Evolutionary conservation across 768 basidiomycete genomes (phyloP).

Genomic region (Leucocoprinus birnbaumii): DNA sequence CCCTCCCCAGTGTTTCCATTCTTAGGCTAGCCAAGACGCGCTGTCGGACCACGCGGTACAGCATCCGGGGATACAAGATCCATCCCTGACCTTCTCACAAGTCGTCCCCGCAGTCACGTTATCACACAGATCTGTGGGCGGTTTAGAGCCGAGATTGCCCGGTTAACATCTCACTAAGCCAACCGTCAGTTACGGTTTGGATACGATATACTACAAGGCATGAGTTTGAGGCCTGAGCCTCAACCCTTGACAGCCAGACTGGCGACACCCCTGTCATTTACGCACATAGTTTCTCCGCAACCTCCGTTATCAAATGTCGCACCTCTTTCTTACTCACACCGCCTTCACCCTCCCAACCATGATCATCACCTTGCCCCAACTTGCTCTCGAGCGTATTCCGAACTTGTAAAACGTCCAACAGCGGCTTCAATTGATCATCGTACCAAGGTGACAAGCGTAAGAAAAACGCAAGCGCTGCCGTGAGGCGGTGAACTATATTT

Average conservation of each 20-base stretch:
- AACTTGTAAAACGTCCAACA: slow-evolving; percentile 74
- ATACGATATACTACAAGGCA: too few species aligned
- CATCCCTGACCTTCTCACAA: background rate
- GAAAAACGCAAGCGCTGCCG: slow-evolving; percentile 74
- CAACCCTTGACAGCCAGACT: too few species aligned
- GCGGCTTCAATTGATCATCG: slow-evolving; percentile 44
- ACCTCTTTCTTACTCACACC: slow-evolving; percentile 66
- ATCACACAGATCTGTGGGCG: background rate
- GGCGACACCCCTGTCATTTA: slow-evolving; percentile 16
- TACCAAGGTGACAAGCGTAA: slow-evolving; percentile 73
- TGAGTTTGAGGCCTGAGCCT: too few species aligned
- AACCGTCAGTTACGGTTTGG: too few species aligned
- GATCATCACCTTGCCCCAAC: slow-evolving; percentile 47
- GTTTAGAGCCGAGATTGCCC: background rate
- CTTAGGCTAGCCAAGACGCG: background rate
- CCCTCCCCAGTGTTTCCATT: background rate
- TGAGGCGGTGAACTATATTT: slow-evolving; percentile 71
- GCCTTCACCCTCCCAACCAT: slow-evolving; percentile 39
- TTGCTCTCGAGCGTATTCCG: slow-evolving; percentile 56
- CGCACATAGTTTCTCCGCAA: slow-evolving; percentile 44
- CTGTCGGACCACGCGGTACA: background rate
- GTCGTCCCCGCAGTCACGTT: background rate
- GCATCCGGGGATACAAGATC: slow-evolving; percentile 7
- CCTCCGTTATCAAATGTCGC: slow-evolving; percentile 62
- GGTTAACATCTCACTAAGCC: background rate